Conservation (phyloP, 2,329 filamentous ascomycete genomes). For the Myriosclerotinia curreyana region DNA sequence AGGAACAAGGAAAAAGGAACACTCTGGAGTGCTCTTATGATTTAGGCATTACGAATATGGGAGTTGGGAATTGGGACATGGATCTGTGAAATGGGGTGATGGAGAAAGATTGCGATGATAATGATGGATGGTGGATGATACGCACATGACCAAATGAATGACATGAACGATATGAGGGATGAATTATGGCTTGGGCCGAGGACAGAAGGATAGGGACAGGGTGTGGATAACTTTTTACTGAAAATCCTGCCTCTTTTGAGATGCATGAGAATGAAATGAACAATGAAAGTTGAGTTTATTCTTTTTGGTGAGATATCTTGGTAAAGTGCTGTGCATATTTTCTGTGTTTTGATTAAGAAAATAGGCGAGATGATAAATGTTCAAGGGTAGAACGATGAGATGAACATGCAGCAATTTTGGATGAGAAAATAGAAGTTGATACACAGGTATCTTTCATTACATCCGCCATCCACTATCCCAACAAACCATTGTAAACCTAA, state of each 20-base stretch:
- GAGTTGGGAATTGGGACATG: background rate
- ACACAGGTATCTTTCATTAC: slow-evolving; percentile 11
- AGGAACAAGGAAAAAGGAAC: too few species aligned
- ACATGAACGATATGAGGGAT: background rate
- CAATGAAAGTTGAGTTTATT: background rate
- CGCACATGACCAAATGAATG: background rate
- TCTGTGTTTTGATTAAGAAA: too few species aligned
- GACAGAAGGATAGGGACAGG: background rate
- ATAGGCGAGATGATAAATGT: background rate
- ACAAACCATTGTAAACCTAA: slow-evolving; percentile 44
- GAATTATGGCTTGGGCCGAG: too few species aligned
- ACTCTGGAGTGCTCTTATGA: too few species aligned
- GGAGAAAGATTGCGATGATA: too few species aligned
- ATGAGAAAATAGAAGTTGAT: background rate
- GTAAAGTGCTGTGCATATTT: background rate
- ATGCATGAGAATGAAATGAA: background rate
- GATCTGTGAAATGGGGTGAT: background rate
- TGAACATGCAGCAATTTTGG: background rate
- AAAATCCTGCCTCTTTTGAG: too few species aligned
- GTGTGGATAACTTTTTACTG: background rate
- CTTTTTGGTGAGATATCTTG: background rate
- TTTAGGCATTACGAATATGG: background rate
- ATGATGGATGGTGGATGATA: background rate
- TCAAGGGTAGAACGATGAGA: too few species aligned
- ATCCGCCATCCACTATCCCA: background rate